Evolutionary conservation across 176 grass and related monocot genomes (phyloP).

Genomic region (Zizania latifolia): DNA sequence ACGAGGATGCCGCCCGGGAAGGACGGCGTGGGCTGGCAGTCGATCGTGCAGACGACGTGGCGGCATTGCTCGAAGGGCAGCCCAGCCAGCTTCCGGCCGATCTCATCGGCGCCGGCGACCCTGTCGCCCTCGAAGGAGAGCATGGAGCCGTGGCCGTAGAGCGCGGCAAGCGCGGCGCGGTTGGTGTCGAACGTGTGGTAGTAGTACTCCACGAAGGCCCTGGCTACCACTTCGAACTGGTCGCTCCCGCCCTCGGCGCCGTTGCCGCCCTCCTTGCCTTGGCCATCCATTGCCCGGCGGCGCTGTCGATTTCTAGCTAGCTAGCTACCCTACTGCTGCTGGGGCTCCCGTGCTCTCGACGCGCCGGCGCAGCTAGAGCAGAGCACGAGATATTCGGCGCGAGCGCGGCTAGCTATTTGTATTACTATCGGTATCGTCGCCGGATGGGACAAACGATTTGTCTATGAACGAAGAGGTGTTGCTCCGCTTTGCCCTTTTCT

Average conservation of each 20-base stretch:
- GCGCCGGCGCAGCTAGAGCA: no score
- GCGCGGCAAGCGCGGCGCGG: conserved; percentile 42
- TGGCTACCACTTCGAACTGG: conserved; percentile 50
- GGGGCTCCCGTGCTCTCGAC: not conserved
- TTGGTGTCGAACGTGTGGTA: conserved; percentile 64
- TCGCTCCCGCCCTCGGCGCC: not conserved
- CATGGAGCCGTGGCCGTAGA: conserved; percentile 59
- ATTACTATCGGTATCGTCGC: conserved; percentile 13
- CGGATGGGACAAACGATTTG: conserved; percentile 16
- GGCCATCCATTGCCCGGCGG: not conserved
- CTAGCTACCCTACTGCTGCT: no score
- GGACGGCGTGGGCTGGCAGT: conserved; percentile 61
- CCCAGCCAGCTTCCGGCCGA: conserved; percentile 50
- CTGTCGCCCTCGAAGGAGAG: conserved; percentile 78
- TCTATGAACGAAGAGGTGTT: not conserved
- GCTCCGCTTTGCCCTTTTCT: conserved; percentile 5
- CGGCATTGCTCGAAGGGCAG: conserved; percentile 67
- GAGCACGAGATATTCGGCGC: not conserved
- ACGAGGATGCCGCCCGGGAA: conserved; percentile 54
- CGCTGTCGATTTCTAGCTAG: not conserved
- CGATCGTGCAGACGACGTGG: conserved; percentile 51
- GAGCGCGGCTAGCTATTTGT: conserved; percentile 31
- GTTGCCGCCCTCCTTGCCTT: not conserved
- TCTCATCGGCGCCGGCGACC: conserved; percentile 38
- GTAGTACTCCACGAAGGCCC: conserved; percentile 77